A percentile compares a stretch with the other conserved stretches of the same genome.
These are phyloP conservation scores for Pseudopithomyces chartarum DNA, from an alignment of 2,329 filamentous ascomycete genomes.

Conservation along the genomic window DNA sequence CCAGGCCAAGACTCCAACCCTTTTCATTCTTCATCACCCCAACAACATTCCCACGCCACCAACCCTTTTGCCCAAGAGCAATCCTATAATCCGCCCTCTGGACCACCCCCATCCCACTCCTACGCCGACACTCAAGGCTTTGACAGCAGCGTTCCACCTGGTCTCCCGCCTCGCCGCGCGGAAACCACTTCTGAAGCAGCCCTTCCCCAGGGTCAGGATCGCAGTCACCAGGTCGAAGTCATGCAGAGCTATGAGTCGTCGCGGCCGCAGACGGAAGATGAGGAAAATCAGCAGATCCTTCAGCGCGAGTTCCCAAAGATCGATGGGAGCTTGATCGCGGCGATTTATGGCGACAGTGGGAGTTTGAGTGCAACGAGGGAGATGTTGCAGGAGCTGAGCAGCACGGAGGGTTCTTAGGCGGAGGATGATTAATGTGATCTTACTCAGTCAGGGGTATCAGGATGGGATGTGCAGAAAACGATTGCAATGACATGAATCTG, in stretches of 20 bases:
- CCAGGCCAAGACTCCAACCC: neutral
- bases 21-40: neutral
- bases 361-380: constrained; percentile 50
- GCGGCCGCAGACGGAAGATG: constrained; percentile 42
- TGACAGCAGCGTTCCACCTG: constrained; percentile 19
- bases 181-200: constrained; percentile 39
- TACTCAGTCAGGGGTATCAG: neutral
- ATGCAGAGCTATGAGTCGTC: constrained; percentile 46
- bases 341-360: constrained; percentile 51
- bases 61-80: neutral
- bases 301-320: constrained; percentile 51
- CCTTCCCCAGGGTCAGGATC: constrained; percentile 48
- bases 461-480: neutral
- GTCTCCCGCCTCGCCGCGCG: constrained; percentile 34
- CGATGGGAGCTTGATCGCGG: constrained; percentile 52
- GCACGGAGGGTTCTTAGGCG: neutral
- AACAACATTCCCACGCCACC: neutral
- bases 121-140: neutral
- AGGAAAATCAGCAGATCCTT: constrained; percentile 49
- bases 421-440: neutral
- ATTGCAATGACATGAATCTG: neutral
- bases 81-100: neutral
- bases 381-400: constrained; percentile 48
- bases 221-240: constrained; percentile 49
- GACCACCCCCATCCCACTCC: neutral